These are phyloP conservation scores for Tricholomella constricta DNA, from an alignment of 768 basidiomycete species.

Conservation along the genomic window DNA sequence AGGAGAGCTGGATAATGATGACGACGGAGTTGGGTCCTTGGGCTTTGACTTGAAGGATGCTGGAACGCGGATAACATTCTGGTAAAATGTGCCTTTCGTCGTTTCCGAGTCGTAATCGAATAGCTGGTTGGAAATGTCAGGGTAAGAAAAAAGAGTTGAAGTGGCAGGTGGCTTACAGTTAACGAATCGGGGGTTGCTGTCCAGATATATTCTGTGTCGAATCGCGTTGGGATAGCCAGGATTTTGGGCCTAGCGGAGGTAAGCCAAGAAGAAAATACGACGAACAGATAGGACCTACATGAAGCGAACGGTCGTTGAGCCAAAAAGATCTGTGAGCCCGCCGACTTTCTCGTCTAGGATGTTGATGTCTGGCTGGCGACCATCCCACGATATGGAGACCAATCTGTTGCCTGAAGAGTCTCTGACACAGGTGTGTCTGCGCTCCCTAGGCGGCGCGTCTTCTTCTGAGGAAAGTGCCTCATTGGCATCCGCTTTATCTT, in stretches of 20 bases:
- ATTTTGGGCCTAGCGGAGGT: conserved; percentile 48
- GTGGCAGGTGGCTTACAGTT: conserved; percentile 38
- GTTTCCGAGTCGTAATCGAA: conserved; percentile 53
- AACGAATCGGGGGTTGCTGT: conserved; percentile 55
- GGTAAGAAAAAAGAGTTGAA: not conserved
- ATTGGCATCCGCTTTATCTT: conserved; percentile 27
- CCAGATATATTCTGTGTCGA: conserved; percentile 63
- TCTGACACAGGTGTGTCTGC: conserved; percentile 45
- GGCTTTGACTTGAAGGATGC: conserved; percentile 24
- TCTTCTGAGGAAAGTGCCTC: conserved; percentile 1
- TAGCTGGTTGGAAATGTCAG: conserved; percentile 35
- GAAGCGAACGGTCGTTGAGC: conserved; percentile 53
- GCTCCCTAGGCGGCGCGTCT: conserved; percentile 10
- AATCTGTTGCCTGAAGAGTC: conserved; percentile 42
- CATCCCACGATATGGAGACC: conserved; percentile 55
- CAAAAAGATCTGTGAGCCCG: conserved; percentile 56
- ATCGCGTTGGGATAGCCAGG: conserved; percentile 62
- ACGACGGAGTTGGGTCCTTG: conserved; percentile 18
- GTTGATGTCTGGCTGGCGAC: conserved; percentile 51
- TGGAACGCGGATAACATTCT: conserved; percentile 49
- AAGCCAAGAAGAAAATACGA: conserved; percentile 3
- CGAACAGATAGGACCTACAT: conserved; percentile 39
- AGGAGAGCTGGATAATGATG: conserved; percentile 15
- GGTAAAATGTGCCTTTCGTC: conserved; percentile 51
- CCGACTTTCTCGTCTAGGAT: conserved; percentile 55